A percentile compares a stretch with the other conserved stretches of the same genome.
These are phyloP conservation scores for Paramecium octaurelia DNA, from an alignment of 73 alveolate genomes.

Conservation along the genomic window DNA sequence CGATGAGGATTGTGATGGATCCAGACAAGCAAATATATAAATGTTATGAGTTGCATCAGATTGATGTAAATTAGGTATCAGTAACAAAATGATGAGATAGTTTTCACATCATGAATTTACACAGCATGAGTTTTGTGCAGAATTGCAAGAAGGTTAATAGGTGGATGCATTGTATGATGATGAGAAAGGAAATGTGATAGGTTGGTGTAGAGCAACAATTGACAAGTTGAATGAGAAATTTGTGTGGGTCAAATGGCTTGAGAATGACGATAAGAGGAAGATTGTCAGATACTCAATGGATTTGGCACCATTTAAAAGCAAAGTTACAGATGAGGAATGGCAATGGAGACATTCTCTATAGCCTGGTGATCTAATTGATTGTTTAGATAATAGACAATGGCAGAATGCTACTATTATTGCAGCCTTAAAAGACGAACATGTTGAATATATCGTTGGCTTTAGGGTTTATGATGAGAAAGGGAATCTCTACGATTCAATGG, in stretches of 20 bases:
- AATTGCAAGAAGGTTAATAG: constrained; percentile 59
- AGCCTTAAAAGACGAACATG: background rate
- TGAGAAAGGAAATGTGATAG: constrained; percentile 57
- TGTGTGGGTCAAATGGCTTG: constrained; percentile 44
- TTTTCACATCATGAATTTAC: constrained; percentile 16
- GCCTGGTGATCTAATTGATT: constrained; percentile 77
- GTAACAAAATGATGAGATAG: background rate
- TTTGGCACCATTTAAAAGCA: constrained; percentile 58
- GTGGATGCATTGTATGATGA: constrained; percentile 82
- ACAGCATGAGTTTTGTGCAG: constrained; percentile 71
- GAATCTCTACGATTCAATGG: constrained; percentile 66
- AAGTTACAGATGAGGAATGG: constrained; percentile 64
- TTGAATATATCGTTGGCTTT: constrained; percentile 69
- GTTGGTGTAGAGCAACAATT: constrained; percentile 77
- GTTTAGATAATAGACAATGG: constrained; percentile 68
- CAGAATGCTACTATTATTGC: constrained; percentile 56
- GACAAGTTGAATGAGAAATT: constrained; percentile 36
- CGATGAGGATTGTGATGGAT: background rate
- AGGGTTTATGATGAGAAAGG: constrained; percentile 76
- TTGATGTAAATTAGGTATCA: background rate
- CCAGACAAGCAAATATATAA: constrained; percentile 11
- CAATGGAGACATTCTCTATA: constrained; percentile 70
- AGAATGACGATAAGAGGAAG: constrained; percentile 43
- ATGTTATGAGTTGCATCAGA: background rate
- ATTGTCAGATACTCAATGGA: constrained; percentile 60